Evolutionary conservation across 1,139 yeast species (phyloP), one percentile per base, ranked within the genome.

Genomic region (Zygotorulaspora mrakii): DNA sequence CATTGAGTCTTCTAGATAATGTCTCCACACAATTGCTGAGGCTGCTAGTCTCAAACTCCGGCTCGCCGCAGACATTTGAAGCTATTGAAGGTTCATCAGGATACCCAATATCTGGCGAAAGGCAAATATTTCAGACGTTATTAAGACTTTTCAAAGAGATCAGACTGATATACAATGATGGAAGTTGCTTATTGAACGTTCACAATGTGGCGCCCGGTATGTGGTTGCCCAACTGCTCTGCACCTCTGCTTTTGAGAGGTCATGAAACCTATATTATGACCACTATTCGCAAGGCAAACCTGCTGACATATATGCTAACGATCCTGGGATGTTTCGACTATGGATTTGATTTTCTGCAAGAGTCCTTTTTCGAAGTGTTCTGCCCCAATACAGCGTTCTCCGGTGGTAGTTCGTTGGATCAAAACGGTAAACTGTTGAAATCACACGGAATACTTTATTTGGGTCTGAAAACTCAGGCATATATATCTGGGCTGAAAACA

Each of bases 381-480:
- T 82, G 89, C 61, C 89, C 89, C 0, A 73, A 76, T 21, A 53
- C 61, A 3, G 65, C 66, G 45, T 59, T 72, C 45, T 39, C 49
- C 1, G 29, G 29, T 11, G 39, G 33, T 20, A 34, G 33, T 14
- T 35, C 46, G 5, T 17, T 46, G 18, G 59, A 54, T 13, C 53
- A 49, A 30, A 47, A 50, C 21, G 61, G 62, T 18, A 81, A 85
- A 51, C 68, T 91, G 33, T 67, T 86, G 45, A 88, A 88, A 59
- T 78, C 84, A 5, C 95, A 85, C 52, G 88, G 95, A 0, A 79
- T 77, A 2, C 65, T 91, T 40, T 87, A 74, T 53, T 69, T 91
- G 38, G 96, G 91, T 53, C 70, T 91, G 57, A 91, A 91, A 59
- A 91, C 98, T 0, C 98, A 91, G 63, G 96, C 96, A 0, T 91